Base-by-base conservation (phyloP, 2,329 filamentous ascomycete species). In the Myriangium duriaei region DNA sequence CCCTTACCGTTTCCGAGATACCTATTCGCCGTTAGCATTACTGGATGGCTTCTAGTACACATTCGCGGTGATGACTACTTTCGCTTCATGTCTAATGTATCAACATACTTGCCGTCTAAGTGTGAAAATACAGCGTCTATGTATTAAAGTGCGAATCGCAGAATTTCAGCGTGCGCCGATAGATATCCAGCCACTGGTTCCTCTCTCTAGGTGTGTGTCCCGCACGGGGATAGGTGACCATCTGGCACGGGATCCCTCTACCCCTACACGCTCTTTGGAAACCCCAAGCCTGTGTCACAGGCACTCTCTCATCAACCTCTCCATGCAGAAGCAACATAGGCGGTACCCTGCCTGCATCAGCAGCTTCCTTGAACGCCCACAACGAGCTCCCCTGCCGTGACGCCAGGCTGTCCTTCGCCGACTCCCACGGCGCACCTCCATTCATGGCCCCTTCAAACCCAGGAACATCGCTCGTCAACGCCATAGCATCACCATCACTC, bases 291-390 rank as follows among this genome's bases (percentile, higher is more conserved):
- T 62, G 59, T 17, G 43, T 48, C 2, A 58, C 41, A 3, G 58
- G 57, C 32, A 58, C 55, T 10, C 55, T 40, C 13, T 45, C 42
- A 42, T 62, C 58, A 16, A 49, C 42, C 42, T 57, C 51, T 5
- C 54, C 54, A 40, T 59, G 56, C 32, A 59, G 39, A n/a, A 59
- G 56, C 31, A 59, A 44, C 44, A 59, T 50, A 2, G 54, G 50
- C 11, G 55, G 51, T 10, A 55, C 49, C 19, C 40, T 37, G 24
- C 45, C 42, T 11, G 36, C 40, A 26, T 49, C 30, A 3, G 51
- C 39, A 12, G 46, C 49, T 6, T 46, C 50, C 3, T 39, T 36
- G 19, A 58, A 43, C 33, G 57, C 49, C 51, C 51, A 56, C 4
- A 58, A 45, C 9, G 55, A 47, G 30, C 45, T 49, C 1, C 47